Evolutionary conservation across 257 asterid genomes (phyloP).

Genomic region (Fraxinus cuspidata): DNA sequence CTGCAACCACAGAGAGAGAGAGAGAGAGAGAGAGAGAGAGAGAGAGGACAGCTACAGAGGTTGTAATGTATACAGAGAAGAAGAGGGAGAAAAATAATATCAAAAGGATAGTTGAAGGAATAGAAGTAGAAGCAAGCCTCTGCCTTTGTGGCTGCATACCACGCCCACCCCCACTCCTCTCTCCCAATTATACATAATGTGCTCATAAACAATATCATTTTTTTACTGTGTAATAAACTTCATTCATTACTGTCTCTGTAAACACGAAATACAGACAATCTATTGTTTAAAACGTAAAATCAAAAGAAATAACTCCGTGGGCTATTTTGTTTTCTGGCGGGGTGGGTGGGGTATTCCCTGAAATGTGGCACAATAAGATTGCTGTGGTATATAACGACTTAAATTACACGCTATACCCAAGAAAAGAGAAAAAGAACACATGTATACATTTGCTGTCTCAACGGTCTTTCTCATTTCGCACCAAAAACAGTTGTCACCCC

Average conservation of each 20-base stretch:
- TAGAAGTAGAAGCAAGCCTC: neutral
- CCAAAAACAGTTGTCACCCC: conserved; percentile 28
- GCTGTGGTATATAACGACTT: neutral
- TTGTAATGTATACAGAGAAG: conserved; percentile 21
- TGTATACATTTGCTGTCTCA: neutral
- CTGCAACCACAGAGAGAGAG: conserved; percentile 37
- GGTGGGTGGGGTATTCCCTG: neutral
- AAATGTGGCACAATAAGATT: neutral
- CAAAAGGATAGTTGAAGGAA: conserved; percentile 70
- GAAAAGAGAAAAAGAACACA: neutral
- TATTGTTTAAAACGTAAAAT: too few relatives aligned
- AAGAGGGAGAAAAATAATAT: conserved; percentile 18
- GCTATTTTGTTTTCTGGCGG: neutral
- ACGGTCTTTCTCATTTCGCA: conserved; percentile 37
- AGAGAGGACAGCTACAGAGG: conserved; percentile 32
- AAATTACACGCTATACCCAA: neutral
- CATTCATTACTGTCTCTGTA: too few relatives aligned
- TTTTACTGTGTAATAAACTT: too few relatives aligned
- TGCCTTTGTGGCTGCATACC: neutral
- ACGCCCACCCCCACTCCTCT: too few relatives aligned
- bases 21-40: conserved; percentile 26
- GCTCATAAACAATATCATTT: too few relatives aligned
- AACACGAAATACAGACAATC: too few relatives aligned
- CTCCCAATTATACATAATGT: too few relatives aligned
- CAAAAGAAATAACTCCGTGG: too few relatives aligned